Evolutionary conservation across 768 basidiomycete species (phyloP).

Genomic region (Auriculariales sp.): DNA sequence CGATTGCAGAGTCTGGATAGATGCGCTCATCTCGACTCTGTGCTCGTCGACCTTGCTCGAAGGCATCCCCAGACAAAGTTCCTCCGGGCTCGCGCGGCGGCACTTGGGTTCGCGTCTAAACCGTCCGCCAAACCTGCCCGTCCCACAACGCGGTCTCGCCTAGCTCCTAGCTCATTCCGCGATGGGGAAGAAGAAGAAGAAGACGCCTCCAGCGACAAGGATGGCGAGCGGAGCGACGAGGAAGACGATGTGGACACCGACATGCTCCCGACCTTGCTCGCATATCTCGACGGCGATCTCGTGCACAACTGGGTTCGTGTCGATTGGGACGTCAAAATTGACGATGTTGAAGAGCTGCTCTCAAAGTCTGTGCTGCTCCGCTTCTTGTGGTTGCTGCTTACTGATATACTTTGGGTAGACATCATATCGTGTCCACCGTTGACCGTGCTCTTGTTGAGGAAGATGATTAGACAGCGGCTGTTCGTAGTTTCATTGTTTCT

Average conservation of each 20-base stretch:
- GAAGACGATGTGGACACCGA: slow-evolving; percentile 63
- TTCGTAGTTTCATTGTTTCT: too few relatives aligned
- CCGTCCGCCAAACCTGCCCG: slow-evolving; percentile 12
- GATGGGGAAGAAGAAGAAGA: slow-evolving; percentile 20
- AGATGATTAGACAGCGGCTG: too few relatives aligned
- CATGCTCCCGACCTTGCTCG: slow-evolving; percentile 64
- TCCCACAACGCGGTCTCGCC: slow-evolving; percentile 33
- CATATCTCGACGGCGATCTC: slow-evolving; percentile 68
- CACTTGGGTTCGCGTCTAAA: slow-evolving; percentile 53
- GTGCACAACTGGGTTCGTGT: slow-evolving; percentile 82
- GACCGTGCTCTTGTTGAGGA: neutral
- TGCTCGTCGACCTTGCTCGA: slow-evolving; percentile 54
- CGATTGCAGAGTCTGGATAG: slow-evolving; percentile 50
- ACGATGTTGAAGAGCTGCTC: slow-evolving; percentile 53
- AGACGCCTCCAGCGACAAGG: slow-evolving; percentile 19
- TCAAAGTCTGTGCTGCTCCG: slow-evolving; percentile 30
- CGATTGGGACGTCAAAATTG: slow-evolving; percentile 36
- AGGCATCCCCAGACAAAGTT: slow-evolving; percentile 61
- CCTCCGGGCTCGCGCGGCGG: slow-evolving; percentile 61
- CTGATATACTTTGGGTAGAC: too few relatives aligned
- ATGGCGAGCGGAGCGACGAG: slow-evolving; percentile 29
- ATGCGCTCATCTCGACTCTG: slow-evolving; percentile 57
- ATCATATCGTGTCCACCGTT: neutral
- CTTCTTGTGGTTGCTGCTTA: too few relatives aligned
- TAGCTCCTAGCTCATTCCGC: too few relatives aligned